Evolutionary conservation across 805 yeast species (phyloP), one percentile per base, ranked within the genome.

Genomic region (Yarrowia porcina): DNA sequence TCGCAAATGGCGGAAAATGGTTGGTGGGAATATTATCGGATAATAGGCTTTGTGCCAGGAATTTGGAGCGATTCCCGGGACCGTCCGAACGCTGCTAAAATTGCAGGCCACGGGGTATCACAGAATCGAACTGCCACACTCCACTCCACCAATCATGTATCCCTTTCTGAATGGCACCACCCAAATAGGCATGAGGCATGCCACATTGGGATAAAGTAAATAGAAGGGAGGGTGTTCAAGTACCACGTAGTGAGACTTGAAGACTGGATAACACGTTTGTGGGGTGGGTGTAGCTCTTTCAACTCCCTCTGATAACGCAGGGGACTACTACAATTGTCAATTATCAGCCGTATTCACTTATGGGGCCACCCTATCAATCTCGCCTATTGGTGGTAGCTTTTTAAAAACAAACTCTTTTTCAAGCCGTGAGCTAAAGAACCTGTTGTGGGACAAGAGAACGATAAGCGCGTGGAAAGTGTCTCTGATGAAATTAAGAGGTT

Each of bases 141-240:
- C 13, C 52, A 17, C 15, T 12, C 41, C 57, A 23, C 41, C 57
- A 49, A 33, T 49, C 57, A 33, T 49, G 57, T 49, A 18, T 33
- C 30, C 57, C 56, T 21, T 49, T 49, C 21, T 32, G 57, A 33
- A 45, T 49, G 56, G 56, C 39, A 33, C 39, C 56, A 49, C 32
- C 30, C 39, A 32, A 49, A 49, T 32, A 38, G 56, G 56, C 56
- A 49, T 32, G 56, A 32, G 39, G 39, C 15, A 49, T 49, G 56
- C 56, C 56, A 49, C 39, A 4, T 49, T 32, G 39, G 56, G 56
- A 32, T 21, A 49, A 32, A 20, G 56, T 45, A 45, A 45, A 45
- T 45, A 44, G 13, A 10, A 41, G 25, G 30, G 52, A 45, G 18
- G n/a, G n/a, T n/a, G n/a, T n/a, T n/a, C n/a, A n/a, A n/a, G n/a